phyloP scores from a whole-genome alignment of 345 rosid genomes.

The Eutrema yunnanense region DNA sequence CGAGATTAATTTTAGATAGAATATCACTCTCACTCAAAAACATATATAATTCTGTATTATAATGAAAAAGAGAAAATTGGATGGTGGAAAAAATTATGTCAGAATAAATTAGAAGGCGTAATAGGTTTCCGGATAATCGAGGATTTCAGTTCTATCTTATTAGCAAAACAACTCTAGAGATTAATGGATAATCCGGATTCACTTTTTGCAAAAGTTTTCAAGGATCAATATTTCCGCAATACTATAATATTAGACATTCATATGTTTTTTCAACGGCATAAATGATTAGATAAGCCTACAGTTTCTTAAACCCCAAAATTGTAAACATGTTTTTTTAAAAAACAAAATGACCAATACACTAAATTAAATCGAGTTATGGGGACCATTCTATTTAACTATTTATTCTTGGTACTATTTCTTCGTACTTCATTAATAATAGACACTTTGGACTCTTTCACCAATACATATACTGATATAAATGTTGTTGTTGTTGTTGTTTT shows the following conservation, averaged over 20 bases:
- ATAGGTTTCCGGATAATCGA: too few relatives aligned
- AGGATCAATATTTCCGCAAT: too few relatives aligned
- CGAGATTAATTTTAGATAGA: not conserved
- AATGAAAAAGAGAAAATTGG: not conserved
- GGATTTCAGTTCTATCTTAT: too few relatives aligned
- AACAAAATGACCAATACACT: not conserved
- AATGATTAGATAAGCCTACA: slow-evolving; percentile 15
- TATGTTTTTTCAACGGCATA: slow-evolving; percentile 12
- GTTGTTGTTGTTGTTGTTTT: too few relatives aligned
- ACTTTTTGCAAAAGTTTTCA: too few relatives aligned
- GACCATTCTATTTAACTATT: slow-evolving; percentile 23
- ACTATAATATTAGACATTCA: not conserved
- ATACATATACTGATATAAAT: not conserved
- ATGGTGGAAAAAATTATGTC: too few relatives aligned
- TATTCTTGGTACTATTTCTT: slow-evolving; percentile 24
- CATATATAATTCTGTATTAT: not conserved
- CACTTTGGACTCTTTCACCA: slow-evolving; percentile 10
- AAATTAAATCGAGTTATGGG: slow-evolving; percentile 13
- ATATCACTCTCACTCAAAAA: not conserved
- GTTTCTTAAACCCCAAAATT: slow-evolving; percentile 14
- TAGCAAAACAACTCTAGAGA: too few relatives aligned
- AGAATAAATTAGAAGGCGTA: too few relatives aligned
- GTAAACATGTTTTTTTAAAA: not conserved
- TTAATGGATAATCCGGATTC: too few relatives aligned
- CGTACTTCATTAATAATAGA: slow-evolving; percentile 20